Conservation (phyloP, 805 yeast species). For the Metschnikowia cubensis region DNA sequence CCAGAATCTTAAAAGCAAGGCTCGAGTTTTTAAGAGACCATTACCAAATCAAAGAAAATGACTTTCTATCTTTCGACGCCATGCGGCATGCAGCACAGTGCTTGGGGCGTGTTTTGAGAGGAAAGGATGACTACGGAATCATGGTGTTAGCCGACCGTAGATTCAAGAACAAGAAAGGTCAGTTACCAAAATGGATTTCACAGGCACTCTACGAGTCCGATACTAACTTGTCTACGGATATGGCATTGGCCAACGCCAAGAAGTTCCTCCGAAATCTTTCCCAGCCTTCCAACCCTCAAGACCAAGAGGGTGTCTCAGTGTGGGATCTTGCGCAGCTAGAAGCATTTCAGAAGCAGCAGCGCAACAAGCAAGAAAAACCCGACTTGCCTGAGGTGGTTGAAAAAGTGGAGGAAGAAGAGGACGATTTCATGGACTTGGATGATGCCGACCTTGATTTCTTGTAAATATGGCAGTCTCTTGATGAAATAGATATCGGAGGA, state of each 20-base stretch:
- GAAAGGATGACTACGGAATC: conserved; percentile 97
- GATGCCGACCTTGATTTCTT: conserved; percentile 42
- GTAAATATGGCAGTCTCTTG: conserved; percentile 5
- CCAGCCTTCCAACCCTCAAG: conserved; percentile 85
- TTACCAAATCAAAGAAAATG: conserved; percentile 88
- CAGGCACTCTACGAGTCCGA: conserved; percentile 93
- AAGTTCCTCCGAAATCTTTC: conserved; percentile 90
- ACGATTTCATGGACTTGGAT: conserved; percentile 44
- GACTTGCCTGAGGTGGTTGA: conserved; percentile 4
- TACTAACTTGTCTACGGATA: conserved; percentile 87
- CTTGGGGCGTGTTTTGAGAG: conserved; percentile 93
- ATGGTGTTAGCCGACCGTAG: conserved; percentile 97
- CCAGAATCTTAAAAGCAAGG: conserved; percentile 91
- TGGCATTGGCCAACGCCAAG: conserved; percentile 94
- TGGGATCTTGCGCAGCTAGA: conserved; percentile 77
- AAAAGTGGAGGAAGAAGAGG: conserved; percentile 21
- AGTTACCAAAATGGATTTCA: conserved; percentile 95
- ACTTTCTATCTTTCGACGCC: conserved; percentile 94
- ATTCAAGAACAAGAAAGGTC: conserved; percentile 79
- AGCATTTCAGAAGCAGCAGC: conserved; percentile 52
- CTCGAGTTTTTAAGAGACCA: conserved; percentile 90
- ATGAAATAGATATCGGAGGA: neutral
- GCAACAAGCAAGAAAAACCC: conserved; percentile 21
- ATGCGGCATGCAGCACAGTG: conserved; percentile 99
- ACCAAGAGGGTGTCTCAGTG: conserved; percentile 90